These are phyloP conservation scores for Backusella morwellensis DNA, from an alignment of 192 early-diverging fungal genomes.

Conservation along the genomic window DNA sequence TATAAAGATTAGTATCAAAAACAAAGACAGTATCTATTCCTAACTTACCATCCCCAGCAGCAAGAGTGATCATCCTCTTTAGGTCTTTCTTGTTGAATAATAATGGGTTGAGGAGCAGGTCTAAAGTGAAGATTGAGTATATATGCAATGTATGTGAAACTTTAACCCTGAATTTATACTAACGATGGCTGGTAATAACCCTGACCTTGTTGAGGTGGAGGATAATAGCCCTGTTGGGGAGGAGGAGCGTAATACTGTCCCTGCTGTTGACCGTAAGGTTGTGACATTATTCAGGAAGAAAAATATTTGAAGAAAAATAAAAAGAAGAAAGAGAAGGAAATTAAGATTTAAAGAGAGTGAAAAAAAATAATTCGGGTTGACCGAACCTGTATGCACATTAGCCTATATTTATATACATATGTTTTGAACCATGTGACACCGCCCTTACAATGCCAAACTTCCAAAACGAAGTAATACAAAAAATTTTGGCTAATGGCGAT, in stretches of 20 bases:
- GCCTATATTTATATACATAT: background rate
- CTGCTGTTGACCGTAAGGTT: background rate
- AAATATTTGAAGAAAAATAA: background rate
- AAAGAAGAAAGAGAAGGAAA: background rate
- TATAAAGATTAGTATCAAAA: background rate
- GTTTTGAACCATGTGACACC: background rate
- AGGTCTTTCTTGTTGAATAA: conserved; percentile 15
- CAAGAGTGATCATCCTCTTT: conserved; percentile 1
- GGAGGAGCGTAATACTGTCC: conserved; percentile 8
- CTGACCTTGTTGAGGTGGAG: background rate
- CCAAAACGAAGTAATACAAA: background rate
- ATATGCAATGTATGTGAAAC: background rate
- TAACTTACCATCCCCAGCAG: conserved; percentile 29
- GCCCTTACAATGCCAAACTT: background rate
- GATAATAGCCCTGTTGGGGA: background rate
- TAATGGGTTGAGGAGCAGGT: conserved; percentile 25
- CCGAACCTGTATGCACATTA: background rate
- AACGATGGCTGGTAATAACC: conserved; percentile 10
- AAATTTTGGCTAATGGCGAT: background rate
- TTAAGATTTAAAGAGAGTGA: background rate
- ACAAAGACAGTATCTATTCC: background rate
- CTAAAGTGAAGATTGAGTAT: background rate
- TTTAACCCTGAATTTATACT: background rate
- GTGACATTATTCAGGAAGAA: background rate
- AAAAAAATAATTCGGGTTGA: background rate